Percentiles rank a stretch among this genome's conserved stretches.
These are phyloP conservation scores for Pythium dissotocum DNA, from an alignment of 352 stramenopile species.

Conservation along the genomic window DNA sequence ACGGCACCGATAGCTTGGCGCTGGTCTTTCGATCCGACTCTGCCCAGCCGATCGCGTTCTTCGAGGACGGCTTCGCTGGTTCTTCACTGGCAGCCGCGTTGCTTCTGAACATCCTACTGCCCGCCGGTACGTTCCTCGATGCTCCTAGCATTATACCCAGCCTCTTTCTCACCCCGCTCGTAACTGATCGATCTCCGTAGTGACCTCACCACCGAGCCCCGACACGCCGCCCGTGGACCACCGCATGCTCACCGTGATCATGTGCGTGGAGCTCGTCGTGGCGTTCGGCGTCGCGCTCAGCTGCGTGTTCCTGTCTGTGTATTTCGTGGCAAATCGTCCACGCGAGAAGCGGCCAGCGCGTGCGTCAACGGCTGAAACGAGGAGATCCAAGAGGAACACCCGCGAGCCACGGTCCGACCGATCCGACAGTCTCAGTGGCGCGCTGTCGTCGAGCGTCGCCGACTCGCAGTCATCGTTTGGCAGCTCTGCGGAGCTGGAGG, in stretches of 20 bases:
- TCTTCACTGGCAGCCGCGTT: slow-evolving; percentile 63
- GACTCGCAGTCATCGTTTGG: slow-evolving; percentile 17
- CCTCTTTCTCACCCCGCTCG: not conserved
- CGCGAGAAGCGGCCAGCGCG: slow-evolving; percentile 30
- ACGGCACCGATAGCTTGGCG: slow-evolving; percentile 23
- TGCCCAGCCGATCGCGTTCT: slow-evolving; percentile 32
- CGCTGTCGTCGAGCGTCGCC: slow-evolving; percentile 11
- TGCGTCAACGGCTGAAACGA: not conserved
- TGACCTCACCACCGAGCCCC: slow-evolving; percentile 64
- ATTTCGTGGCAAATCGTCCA: slow-evolving; percentile 86
- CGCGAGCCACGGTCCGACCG: slow-evolving; percentile 9
- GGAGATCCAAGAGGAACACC: slow-evolving; percentile 4
- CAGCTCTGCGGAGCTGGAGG: slow-evolving; percentile 58
- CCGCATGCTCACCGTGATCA: slow-evolving; percentile 81
- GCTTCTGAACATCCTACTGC: slow-evolving; percentile 76
- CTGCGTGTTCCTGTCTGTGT: slow-evolving; percentile 86
- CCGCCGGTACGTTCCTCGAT: slow-evolving; percentile 41
- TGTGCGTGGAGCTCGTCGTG: slow-evolving; percentile 85
- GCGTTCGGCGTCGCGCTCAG: slow-evolving; percentile 78
- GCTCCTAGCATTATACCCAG: too few relatives aligned
- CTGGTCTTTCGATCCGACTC: slow-evolving; percentile 51
- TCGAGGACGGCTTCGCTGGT: slow-evolving; percentile 55
- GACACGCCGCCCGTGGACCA: slow-evolving; percentile 81
- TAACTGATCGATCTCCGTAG: slow-evolving; percentile 19
- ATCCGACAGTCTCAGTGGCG: slow-evolving; percentile 10